A percentile compares a stretch with the other conserved stretches of the same genome.
Evolutionary conservation across 192 early-diverging fungal genomes (phyloP).

Genomic region (Haplosporangium gracile): DNA sequence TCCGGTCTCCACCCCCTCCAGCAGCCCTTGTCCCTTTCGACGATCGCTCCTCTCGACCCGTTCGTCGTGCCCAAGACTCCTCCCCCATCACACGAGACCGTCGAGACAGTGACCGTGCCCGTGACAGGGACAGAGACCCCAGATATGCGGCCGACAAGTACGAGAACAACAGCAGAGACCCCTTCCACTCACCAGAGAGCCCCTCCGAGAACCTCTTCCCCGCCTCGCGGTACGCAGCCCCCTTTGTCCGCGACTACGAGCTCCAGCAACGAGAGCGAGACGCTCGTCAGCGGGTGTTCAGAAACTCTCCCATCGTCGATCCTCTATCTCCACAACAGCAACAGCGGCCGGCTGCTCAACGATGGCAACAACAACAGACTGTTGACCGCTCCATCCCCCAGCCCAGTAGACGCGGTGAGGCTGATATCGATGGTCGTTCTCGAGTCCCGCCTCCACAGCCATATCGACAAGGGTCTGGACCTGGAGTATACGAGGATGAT

Average conservation of each 20-base stretch:
- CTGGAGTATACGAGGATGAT: slow-evolving; percentile 14
- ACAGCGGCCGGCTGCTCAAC: neutral
- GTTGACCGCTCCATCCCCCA: neutral
- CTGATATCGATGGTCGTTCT: neutral
- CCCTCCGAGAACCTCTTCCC: slow-evolving; percentile 29
- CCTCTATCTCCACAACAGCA: neutral
- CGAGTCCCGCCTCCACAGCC: neutral
- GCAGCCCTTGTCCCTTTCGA: neutral
- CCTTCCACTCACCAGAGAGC: slow-evolving; percentile 4
- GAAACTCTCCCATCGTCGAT: slow-evolving; percentile 2
- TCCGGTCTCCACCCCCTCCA: neutral
- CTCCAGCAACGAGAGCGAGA: slow-evolving; percentile 42
- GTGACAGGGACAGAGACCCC: neutral
- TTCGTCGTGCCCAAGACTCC: neutral
- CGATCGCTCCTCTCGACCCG: neutral
- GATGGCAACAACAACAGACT: neutral
- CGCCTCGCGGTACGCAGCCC: slow-evolving; percentile 49
- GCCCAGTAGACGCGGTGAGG: neutral
- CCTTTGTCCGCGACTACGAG: slow-evolving; percentile 50
- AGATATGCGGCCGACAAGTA: neutral
- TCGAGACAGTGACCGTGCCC: neutral
- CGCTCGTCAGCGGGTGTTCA: slow-evolving; percentile 20
- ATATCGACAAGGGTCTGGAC: neutral
- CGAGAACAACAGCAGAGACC: neutral
- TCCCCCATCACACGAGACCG: neutral